These are phyloP conservation scores for Salix exigua DNA, from an alignment of 345 rosid genomes.

Conservation along the genomic window DNA sequence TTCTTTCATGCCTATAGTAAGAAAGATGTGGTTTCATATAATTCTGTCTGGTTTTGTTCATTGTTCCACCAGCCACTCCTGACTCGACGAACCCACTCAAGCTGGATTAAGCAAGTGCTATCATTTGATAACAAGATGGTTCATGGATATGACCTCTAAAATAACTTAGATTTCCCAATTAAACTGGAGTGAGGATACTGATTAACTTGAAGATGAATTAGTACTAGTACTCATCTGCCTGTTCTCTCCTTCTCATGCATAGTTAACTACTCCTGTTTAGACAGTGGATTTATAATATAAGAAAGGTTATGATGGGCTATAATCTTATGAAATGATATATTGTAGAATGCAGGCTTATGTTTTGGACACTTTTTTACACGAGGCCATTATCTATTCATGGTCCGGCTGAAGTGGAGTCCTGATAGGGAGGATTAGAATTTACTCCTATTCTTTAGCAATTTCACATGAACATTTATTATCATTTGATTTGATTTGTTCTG, in stretches of 20 bases:
- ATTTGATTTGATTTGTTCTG: too few relatives aligned
- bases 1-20: neutral
- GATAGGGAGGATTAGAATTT: too few relatives aligned
- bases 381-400: too few relatives aligned
- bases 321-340: neutral
- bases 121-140: neutral
- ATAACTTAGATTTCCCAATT: neutral
- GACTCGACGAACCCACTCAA: too few relatives aligned
- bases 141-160: neutral
- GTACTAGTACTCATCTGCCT: too few relatives aligned
- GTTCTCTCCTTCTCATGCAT: neutral
- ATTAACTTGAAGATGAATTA: neutral
- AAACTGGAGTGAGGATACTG: neutral
- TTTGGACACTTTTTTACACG: neutral
- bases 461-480: too few relatives aligned
- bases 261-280: neutral
- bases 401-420: too few relatives aligned
- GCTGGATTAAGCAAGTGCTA: too few relatives aligned
- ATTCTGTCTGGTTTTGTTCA: neutral
- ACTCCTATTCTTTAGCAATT: too few relatives aligned
- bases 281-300: neutral
- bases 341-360: neutral
- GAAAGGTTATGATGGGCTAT: neutral
- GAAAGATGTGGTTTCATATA: neutral
- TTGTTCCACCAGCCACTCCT: too few relatives aligned